phyloP scores from a whole-genome alignment of 768 basidiomycete genomes.

The Hericium coralloides region DNA sequence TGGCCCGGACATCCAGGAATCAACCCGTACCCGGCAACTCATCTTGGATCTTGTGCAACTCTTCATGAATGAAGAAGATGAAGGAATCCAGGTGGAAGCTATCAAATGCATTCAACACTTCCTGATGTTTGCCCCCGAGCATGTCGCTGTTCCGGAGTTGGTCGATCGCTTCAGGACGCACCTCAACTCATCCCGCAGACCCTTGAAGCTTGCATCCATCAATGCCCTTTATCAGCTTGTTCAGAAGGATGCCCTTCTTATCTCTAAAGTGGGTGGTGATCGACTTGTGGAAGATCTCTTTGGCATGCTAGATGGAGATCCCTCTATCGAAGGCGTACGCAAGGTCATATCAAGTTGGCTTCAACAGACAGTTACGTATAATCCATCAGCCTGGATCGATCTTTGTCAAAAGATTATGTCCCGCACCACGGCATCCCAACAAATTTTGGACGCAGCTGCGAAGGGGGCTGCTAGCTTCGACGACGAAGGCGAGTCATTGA shows the following conservation, averaged over 20 bases:
- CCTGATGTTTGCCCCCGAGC: slow-evolving; percentile 88
- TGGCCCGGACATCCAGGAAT: slow-evolving; percentile 93
- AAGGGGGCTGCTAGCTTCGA: slow-evolving; percentile 54
- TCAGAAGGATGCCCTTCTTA: slow-evolving; percentile 84
- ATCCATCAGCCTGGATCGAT: slow-evolving; percentile 97
- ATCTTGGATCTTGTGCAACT: slow-evolving; percentile 81
- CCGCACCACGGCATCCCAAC: slow-evolving; percentile 79
- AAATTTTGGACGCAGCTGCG: slow-evolving; percentile 51
- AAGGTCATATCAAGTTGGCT: slow-evolving; percentile 94
- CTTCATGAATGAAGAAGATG: slow-evolving; percentile 79
- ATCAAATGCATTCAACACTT: slow-evolving; percentile 96
- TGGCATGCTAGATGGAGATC: slow-evolving; percentile 90
- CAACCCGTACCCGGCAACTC: slow-evolving; percentile 65
- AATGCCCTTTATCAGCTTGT: slow-evolving; percentile 96
- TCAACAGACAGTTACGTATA: slow-evolving; percentile 85
- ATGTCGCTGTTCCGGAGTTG: slow-evolving; percentile 73
- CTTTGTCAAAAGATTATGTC: slow-evolving; percentile 97
- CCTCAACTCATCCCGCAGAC: slow-evolving; percentile 71
- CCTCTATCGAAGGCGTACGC: slow-evolving; percentile 86
- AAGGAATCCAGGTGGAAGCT: slow-evolving; percentile 84
- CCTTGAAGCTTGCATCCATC: slow-evolving; percentile 89
- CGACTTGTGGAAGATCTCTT: slow-evolving; percentile 91
- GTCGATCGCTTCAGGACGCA: slow-evolving; percentile 72
- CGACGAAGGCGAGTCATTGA: slow-evolving; percentile 92
- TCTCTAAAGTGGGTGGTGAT: slow-evolving; percentile 93